Percentiles rank a stretch among this genome's conserved stretches.
Conservation (phyloP, 2,329 filamentous ascomycete genomes). For the Leptoxyphium fumago region DNA sequence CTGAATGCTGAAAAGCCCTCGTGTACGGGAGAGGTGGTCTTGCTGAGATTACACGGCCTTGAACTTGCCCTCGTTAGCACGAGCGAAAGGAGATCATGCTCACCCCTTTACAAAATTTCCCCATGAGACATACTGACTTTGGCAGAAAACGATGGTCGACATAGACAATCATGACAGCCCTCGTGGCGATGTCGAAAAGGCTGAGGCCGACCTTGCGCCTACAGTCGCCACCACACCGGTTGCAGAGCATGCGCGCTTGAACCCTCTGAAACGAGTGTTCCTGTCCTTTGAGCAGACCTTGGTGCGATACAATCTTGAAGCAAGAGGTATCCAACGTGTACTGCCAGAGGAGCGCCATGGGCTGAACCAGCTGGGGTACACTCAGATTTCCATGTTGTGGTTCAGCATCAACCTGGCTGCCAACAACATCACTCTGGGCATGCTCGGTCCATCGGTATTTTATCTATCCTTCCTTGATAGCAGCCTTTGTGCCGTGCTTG, state of each 20-base stretch:
- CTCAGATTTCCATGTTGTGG: conserved; percentile 45
- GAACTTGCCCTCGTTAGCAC: conserved; percentile 41
- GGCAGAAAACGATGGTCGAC: conserved; percentile 18
- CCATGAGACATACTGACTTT: conserved; percentile 16
- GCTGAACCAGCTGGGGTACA: conserved; percentile 36
- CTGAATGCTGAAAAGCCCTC: too few relatives aligned
- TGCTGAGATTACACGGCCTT: conserved; percentile 39
- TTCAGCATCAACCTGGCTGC: conserved; percentile 47
- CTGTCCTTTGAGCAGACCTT: conserved; percentile 26
- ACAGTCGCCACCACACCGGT: background rate
- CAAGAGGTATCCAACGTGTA: conserved; percentile 46
- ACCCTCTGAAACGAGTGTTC: conserved; percentile 2
- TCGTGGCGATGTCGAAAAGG: conserved; percentile 9
- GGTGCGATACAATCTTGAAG: conserved; percentile 40
- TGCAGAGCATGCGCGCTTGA: background rate
- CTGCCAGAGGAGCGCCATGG: conserved; percentile 39
- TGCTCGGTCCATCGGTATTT: conserved; percentile 46
- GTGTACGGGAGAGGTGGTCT: conserved; percentile 3
- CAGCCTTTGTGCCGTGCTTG: conserved; percentile 42
- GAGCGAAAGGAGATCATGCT: conserved; percentile 41
- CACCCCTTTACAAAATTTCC: conserved; percentile 6
- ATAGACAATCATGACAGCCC: conserved; percentile 1
- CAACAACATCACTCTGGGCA: conserved; percentile 50
- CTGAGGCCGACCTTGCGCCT: conserved; percentile 1
- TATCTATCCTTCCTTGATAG: conserved; percentile 43